A percentile compares a stretch with the other conserved stretches of the same genome.
phyloP scores from a whole-genome alignment of 2,329 filamentous ascomycete species.

The Phaeosphaeriaceae sp. region DNA sequence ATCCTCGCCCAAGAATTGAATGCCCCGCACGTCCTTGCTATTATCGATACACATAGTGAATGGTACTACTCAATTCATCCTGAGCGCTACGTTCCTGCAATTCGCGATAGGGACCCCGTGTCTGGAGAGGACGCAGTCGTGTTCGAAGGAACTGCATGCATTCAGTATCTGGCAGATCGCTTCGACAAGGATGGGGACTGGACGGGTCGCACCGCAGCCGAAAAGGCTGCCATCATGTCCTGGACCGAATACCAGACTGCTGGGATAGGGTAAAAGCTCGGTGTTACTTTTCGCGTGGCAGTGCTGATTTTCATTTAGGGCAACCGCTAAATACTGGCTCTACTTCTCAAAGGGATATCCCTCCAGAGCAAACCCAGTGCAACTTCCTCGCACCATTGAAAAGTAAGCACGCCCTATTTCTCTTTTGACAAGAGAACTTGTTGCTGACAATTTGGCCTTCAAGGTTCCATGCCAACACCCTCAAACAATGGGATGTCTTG shows the following conservation, averaged over 20 bases:
- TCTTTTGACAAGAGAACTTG: too few relatives aligned
- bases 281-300: too few relatives aligned
- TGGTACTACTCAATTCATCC: conserved; percentile 47
- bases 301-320: background rate
- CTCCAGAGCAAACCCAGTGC: conserved; percentile 25
- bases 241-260: conserved; percentile 50
- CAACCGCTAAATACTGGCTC: conserved; percentile 47
- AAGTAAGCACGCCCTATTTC: too few relatives aligned
- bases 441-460: too few relatives aligned
- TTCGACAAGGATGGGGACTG: conserved; percentile 45
- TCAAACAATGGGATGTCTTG: conserved; percentile 22
- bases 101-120: conserved; percentile 40
- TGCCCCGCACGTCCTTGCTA: conserved; percentile 38
- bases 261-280: conserved; percentile 37
- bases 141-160: conserved; percentile 49
- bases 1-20: conserved; percentile 47
- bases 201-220: conserved; percentile 35
- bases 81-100: conserved; percentile 44
- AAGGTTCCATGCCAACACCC: conserved; percentile 17
- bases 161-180: conserved; percentile 46
- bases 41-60: conserved; percentile 44
- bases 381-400: conserved; percentile 21
- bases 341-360: conserved; percentile 28
- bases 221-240: conserved; percentile 37
- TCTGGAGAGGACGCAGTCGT: conserved; percentile 39